Percentiles rank a stretch among this genome's conserved stretches.
These are phyloP conservation scores for Myochromella boudieri DNA, from an alignment of 768 basidiomycete species.

Conservation along the genomic window DNA sequence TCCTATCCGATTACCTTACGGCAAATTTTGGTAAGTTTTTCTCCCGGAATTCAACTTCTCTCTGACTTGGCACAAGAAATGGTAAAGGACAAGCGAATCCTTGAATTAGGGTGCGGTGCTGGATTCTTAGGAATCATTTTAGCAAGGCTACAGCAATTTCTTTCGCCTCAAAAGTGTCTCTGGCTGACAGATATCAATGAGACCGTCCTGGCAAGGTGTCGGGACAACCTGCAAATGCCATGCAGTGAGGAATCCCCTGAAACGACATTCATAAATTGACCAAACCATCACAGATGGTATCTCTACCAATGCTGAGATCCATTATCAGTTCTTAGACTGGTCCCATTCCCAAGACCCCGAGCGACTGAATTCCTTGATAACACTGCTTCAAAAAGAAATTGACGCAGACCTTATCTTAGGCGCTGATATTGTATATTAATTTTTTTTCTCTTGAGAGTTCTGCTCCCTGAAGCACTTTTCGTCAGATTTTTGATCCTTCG, in stretches of 20 bases:
- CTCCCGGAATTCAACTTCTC: neutral
- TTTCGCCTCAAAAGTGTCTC: constrained; percentile 21
- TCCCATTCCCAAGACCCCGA: constrained; percentile 45
- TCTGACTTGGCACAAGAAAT: constrained; percentile 38
- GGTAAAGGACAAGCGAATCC: constrained; percentile 43
- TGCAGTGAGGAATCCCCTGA: no score
- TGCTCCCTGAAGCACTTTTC: neutral
- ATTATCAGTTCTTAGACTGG: constrained; percentile 64
- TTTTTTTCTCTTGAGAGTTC: neutral
- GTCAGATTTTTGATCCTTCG: constrained; percentile 66
- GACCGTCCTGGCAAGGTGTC: constrained; percentile 60
- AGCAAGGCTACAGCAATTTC: constrained; percentile 51
- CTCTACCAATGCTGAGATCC: constrained; percentile 44
- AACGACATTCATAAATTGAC: no score
- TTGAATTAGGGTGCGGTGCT: constrained; percentile 76
- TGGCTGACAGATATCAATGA: constrained; percentile 68
- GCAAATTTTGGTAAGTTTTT: constrained; percentile 47
- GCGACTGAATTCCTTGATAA: constrained; percentile 21
- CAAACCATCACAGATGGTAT: constrained; percentile 70
- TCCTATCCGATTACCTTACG: constrained; percentile 62
- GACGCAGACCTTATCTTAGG: constrained; percentile 64
- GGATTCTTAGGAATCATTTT: constrained; percentile 74
- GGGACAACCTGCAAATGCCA: constrained; percentile 54
- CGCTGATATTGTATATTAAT: constrained; percentile 55
- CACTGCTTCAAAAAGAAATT: constrained; percentile 40